phyloP scores from a whole-genome alignment of 495 filamentous ascomycete species.

The Poronia punctata region DNA sequence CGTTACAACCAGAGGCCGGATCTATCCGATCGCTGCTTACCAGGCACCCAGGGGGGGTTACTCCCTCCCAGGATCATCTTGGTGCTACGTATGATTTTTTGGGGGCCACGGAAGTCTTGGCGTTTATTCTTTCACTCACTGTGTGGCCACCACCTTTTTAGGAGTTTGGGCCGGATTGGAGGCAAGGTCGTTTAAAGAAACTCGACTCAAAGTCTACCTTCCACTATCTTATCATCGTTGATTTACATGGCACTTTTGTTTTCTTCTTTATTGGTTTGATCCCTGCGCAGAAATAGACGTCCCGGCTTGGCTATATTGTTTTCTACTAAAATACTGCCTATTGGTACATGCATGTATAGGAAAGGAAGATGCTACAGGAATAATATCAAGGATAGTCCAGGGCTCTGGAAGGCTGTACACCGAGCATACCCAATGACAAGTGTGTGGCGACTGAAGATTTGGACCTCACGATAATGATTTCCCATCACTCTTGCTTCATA shows the following conservation, averaged over 20 bases:
- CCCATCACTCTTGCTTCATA: no score
- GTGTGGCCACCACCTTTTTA: background rate
- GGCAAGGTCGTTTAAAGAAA: background rate
- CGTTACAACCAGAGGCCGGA: conserved; percentile 20
- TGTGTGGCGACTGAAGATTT: no score
- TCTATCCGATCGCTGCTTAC: conserved; percentile 15
- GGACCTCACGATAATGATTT: no score
- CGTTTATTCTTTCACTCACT: conserved; percentile 7
- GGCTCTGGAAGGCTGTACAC: no score
- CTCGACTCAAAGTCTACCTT: background rate
- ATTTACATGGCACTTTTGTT: background rate
- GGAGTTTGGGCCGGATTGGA: conserved; percentile 6
- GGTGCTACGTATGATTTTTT: conserved; percentile 2
- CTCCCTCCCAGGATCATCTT: conserved; percentile 2
- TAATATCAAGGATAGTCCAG: no score
- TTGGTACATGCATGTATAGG: no score
- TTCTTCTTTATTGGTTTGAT: background rate
- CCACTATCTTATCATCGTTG: background rate
- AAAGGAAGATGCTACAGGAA: no score
- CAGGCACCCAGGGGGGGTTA: conserved; percentile 3
- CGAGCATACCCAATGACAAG: no score
- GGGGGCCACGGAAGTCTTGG: conserved; percentile 11
- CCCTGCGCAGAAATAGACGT: background rate
- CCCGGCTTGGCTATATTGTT: no score
- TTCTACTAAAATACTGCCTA: no score